phyloP scores from a whole-genome alignment of 2,329 filamentous ascomycete species.

The Exophiala spinifera region DNA sequence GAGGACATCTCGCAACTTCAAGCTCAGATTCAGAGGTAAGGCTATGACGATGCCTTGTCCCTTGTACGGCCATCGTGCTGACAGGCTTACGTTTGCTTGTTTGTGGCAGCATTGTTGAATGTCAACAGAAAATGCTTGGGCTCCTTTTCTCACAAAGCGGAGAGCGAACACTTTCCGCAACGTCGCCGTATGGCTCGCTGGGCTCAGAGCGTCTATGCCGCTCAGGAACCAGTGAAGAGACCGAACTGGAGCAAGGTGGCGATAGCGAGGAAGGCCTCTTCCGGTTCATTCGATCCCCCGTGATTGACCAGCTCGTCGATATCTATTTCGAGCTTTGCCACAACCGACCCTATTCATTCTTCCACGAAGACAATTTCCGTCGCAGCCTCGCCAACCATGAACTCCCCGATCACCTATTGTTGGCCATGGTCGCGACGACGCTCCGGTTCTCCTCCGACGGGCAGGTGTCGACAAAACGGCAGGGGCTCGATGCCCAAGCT shows the following conservation, averaged over 20 bases:
- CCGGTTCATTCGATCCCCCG: not conserved
- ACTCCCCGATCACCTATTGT: constrained; percentile 33
- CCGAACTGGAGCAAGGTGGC: too few species aligned
- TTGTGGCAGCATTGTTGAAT: not conserved
- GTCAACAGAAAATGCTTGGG: not conserved
- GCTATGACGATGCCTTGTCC: not conserved
- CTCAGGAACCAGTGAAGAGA: too few species aligned
- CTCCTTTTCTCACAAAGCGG: not conserved
- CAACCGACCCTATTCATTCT: constrained; percentile 41
- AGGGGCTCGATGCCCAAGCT: constrained; percentile 23
- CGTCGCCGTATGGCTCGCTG: not conserved
- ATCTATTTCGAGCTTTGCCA: constrained; percentile 38
- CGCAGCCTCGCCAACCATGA: constrained; percentile 27
- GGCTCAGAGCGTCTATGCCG: not conserved
- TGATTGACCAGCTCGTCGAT: constrained; percentile 18
- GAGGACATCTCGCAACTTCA: not conserved
- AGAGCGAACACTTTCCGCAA: not conserved
- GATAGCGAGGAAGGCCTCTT: not conserved
- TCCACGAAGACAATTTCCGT: constrained; percentile 37
- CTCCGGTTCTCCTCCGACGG: constrained; percentile 33
- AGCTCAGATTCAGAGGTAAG: not conserved
- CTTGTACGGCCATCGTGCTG: not conserved
- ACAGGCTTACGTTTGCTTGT: not conserved
- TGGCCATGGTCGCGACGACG: constrained; percentile 35
- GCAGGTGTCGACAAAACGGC: constrained; percentile 29